Base-by-base conservation (phyloP, 768 basidiomycete genomes). In the Boletus subparvulus region DNA sequence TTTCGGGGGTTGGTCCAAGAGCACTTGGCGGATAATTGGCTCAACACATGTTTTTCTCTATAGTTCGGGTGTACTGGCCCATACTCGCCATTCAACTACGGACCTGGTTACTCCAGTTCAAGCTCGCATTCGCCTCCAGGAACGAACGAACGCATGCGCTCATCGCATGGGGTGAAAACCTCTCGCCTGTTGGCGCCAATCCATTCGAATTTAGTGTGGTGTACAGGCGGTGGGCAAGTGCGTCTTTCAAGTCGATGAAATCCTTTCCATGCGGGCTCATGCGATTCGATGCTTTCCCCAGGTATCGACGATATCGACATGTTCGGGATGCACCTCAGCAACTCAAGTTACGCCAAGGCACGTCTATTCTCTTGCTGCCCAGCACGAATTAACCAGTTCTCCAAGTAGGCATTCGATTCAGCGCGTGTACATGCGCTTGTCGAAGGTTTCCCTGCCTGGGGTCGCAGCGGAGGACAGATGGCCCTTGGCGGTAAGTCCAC, bases 331-430 rank as follows among this genome's bases (percentile, higher is more conserved):
- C 90, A 93, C 65, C 76, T 92, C 55, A 90, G 88, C 68, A 93
- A 93, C 65, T 90, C 90, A 0, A 86, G 83, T 50, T 93, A 92
- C 59, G 81, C 87, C 5, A 91, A 90, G 77, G 87, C 82, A 54
- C 16, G 74, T 62, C 19, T 16, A 42, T 19, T 28, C 16, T 28
- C 17, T 19, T 12, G 6, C 33, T 11, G 0, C 17, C 2, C 0
- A 4, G 11, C 19, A 6, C 3, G 2, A 47, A 3, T 24, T 54
- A 10, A 55, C 36, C 19, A 1, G 11, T 40, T 7, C 14, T 47
- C 39, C 35, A 19, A 77, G 10, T 19, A 65, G 79, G 73, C 75
- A 9, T 65, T 83, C 6, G 82, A 84, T 60, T 61, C 71, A 11
- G 77, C 77, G 5, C 78, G 84, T 1, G 77, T 84, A 65, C 78